Base-by-base conservation (phyloP, 768 basidiomycete species). In the Leccinellum albellum region DNA sequence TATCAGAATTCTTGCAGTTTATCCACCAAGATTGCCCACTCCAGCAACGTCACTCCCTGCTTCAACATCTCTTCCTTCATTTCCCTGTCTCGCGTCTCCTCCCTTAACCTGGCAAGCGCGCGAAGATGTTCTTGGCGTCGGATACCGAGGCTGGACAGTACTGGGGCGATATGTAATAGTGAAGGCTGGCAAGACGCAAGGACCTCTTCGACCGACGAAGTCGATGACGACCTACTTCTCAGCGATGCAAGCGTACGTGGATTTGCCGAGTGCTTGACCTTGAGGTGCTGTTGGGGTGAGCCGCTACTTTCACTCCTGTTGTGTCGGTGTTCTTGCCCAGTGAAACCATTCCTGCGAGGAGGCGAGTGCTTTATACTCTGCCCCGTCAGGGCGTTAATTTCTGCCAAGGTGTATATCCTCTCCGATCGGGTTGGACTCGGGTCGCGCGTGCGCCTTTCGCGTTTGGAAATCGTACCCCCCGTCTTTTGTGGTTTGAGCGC, bases 11-110 rank as follows among this genome's bases (percentile, higher is more conserved):
- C 73, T 59, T 80, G 81, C 60, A 88, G 67, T 64, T 75, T 82
- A 70, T 90, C 88, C 56, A 90, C 69, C 63, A 90, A 74, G 64
- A 89, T 86, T 21, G 88, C 88, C 88, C 88, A 90, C 63, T 90
- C 88, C 72, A 90, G 75, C 8, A 88, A 77, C 1, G 87, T 88
- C 51, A 90, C 75, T 1, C 88, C 88, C 63, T 80, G 74, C 65
- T 74, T 81, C 70, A 90, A 65, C 53, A 87, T 88, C 61, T 84
- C 85, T 62, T 87, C 85, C 70, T 79, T 86, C 48, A 90, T 77
- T 67, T 89, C 86, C 56, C 82, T 73, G 68, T 90, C 82, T 60
- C 88, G 72, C 21, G 84, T 89, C 57, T 82, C 84, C 54, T 86
- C 85, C 35, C 79, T 81, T 59, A 90, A 69, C 54, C 80, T 75